Evolutionary conservation across 257 asterid species (phyloP).

Genomic region (Fraxinus pennsylvanica): DNA sequence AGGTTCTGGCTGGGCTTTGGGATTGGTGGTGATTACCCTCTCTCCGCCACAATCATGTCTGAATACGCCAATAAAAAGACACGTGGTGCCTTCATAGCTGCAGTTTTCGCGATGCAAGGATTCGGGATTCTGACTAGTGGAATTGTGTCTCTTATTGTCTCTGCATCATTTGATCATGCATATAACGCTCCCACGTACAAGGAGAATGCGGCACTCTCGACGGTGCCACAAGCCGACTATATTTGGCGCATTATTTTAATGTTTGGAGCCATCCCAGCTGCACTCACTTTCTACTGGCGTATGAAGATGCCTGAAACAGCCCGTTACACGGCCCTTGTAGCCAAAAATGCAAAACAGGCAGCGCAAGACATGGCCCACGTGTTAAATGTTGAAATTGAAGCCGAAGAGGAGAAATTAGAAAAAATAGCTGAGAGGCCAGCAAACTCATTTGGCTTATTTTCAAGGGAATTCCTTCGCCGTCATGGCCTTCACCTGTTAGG

Average conservation of each 20-base stretch:
- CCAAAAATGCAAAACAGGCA: slow-evolving; percentile 33
- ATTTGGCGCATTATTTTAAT: slow-evolving; percentile 52
- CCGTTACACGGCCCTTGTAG: no score
- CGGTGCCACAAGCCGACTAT: slow-evolving; percentile 55
- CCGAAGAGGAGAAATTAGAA: slow-evolving; percentile 44
- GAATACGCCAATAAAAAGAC: no score
- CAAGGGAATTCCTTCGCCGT: slow-evolving; percentile 38
- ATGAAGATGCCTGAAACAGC: no score
- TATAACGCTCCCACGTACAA: slow-evolving; percentile 38
- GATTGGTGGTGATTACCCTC: no score
- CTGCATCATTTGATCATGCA: slow-evolving; percentile 39
- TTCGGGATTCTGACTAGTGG: slow-evolving; percentile 61
- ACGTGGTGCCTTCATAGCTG: slow-evolving; percentile 67
- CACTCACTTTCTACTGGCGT: no score
- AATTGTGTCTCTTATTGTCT: slow-evolving; percentile 36
- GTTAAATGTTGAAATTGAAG: slow-evolving; percentile 57
- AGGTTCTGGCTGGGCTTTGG: no score
- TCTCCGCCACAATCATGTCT: no score
- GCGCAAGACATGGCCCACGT: slow-evolving; percentile 63
- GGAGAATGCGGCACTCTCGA: slow-evolving; percentile 35
- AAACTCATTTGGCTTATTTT: slow-evolving; percentile 40
- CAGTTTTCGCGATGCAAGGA: slow-evolving; percentile 77
- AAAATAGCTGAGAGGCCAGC: slow-evolving; percentile 1
- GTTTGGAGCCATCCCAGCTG: no score
- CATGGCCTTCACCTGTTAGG: slow-evolving; percentile 53